Conservation (phyloP, 2,329 filamentous ascomycete genomes). For the Sporothrix pseudoabietina region DNA sequence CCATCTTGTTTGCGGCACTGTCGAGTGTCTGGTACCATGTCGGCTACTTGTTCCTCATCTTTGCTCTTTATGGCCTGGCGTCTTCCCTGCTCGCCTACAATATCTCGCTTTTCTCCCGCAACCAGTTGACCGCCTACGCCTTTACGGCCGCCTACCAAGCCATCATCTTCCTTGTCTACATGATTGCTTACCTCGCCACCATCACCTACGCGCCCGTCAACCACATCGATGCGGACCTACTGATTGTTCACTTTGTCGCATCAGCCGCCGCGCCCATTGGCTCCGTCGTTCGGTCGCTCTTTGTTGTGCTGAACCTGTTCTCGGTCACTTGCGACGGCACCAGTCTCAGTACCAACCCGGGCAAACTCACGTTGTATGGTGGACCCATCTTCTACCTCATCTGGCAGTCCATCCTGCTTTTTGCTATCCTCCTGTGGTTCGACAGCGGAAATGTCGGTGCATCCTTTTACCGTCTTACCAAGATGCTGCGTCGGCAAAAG, state of each 20-base stretch:
- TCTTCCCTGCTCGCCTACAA: slow-evolving; percentile 78
- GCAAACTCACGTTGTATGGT: slow-evolving; percentile 72
- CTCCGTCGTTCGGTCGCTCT: slow-evolving; percentile 71
- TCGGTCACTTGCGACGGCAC: slow-evolving; percentile 72
- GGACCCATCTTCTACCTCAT: slow-evolving; percentile 83
- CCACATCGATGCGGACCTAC: slow-evolving; percentile 66
- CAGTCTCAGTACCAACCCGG: slow-evolving; percentile 67
- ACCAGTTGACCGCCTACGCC: slow-evolving; percentile 81
- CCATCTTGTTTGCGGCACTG: slow-evolving; percentile 67
- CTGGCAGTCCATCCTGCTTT: slow-evolving; percentile 70
- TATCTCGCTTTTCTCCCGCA: slow-evolving; percentile 75
- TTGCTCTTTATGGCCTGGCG: slow-evolving; percentile 78
- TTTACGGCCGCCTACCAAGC: slow-evolving; percentile 78
- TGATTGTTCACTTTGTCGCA: slow-evolving; percentile 74
- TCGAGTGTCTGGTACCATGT: slow-evolving; percentile 74
- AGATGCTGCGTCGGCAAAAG: slow-evolving; percentile 20
- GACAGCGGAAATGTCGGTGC: slow-evolving; percentile 71
- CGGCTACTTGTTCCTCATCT: slow-evolving; percentile 78
- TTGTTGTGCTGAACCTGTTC: slow-evolving; percentile 81
- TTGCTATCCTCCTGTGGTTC: slow-evolving; percentile 73
- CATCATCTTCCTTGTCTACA: slow-evolving; percentile 68
- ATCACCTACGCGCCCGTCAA: slow-evolving; percentile 74
- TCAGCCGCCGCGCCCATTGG: slow-evolving; percentile 75
- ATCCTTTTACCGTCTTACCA: slow-evolving; percentile 43
- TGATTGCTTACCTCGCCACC: slow-evolving; percentile 70